Conservation (phyloP, 148 eudicot genomes). For the Dysphania ambrosioides region DNA sequence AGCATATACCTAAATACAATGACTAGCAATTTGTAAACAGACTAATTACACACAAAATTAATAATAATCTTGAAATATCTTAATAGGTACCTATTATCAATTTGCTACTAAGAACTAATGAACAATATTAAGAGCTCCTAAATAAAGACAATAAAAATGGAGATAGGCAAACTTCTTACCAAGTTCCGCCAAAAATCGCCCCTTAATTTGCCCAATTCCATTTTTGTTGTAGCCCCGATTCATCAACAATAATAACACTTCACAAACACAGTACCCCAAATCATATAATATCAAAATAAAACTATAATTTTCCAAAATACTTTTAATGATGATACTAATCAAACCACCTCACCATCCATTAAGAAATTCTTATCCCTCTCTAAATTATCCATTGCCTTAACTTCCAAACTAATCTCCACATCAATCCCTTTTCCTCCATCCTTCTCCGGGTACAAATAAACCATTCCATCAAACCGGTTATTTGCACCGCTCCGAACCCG, state of each 20-base stretch:
- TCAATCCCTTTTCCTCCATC: conserved; percentile 77
- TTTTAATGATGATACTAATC: neutral
- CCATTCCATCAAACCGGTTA: conserved; percentile 95
- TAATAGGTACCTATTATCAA: too few relatives aligned
- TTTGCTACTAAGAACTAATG: too few relatives aligned
- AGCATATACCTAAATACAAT: too few relatives aligned
- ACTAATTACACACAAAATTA: too few relatives aligned
- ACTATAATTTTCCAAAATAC: too few relatives aligned
- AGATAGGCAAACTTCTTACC: neutral
- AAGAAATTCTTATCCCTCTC: conserved; percentile 77
- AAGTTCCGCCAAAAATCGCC: too few relatives aligned
- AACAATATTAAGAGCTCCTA: too few relatives aligned
- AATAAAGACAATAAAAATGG: conserved; percentile 6
- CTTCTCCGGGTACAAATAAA: conserved; percentile 80
- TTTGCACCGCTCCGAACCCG: conserved; percentile 88
- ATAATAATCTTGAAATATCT: too few relatives aligned
- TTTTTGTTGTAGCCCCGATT: neutral
- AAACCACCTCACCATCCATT: conserved; percentile 41
- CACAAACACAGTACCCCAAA: too few relatives aligned
- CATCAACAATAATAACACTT: neutral
- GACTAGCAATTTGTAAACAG: too few relatives aligned
- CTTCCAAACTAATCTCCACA: conserved; percentile 85
- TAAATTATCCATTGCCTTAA: conserved; percentile 67
- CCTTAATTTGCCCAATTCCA: conserved; percentile 9
- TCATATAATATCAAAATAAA: too few relatives aligned